Base-by-base conservation (phyloP, 2,329 filamentous ascomycete genomes). In the Pseudogymnoascus sp. region DNA sequence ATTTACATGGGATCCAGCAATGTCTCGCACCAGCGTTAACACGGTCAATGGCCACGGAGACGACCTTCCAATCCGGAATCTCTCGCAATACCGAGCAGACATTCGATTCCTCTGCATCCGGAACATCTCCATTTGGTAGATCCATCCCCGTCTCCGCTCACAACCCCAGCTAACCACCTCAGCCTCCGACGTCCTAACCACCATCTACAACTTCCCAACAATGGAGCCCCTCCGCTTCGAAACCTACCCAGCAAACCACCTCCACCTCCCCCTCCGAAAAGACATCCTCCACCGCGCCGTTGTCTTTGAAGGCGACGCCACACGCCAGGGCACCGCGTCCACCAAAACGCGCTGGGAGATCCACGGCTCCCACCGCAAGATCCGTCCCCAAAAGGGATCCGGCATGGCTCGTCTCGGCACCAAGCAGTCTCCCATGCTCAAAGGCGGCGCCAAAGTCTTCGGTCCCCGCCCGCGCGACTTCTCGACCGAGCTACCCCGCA, bases 381-480 rank as follows among this genome's bases (percentile, higher is more conserved):
- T 97, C 38, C 81, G 86, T 19, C 87, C 86, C 14, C 95, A 99
- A 74, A 99, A 99, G 78, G 95, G 95, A 64, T 84, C 82, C 2
- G 95, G 95, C 64, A 76, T 74, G 38, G 92, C 95, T 61, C 91
- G 95, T 74, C 79, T 89, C 3, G 93, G 95, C 66, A 84, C 86
- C 72, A 88, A 83, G 73, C 91, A 96, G 76, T 91, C 86, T 53
- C 95, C 95, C 2, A 84, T 96, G 75, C 78, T 91, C 44, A 82
- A 82, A 66, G 95, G 95, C 67, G 95, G 95, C 76, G 93, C 92
- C 76, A 93, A 96, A 70, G 81, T 86, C 0, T 91, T 92, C 72
- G 95, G 95, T n/a, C 95, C 95, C 29, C 87, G 93, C 70, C 93
- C 93, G 26, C 84, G 95, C 74, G 91, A 97, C 78, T 99, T 99